Base-by-base conservation (phyloP, 2,329 filamentous ascomycete genomes). In the Aspergillus fumigatiaffinis region DNA sequence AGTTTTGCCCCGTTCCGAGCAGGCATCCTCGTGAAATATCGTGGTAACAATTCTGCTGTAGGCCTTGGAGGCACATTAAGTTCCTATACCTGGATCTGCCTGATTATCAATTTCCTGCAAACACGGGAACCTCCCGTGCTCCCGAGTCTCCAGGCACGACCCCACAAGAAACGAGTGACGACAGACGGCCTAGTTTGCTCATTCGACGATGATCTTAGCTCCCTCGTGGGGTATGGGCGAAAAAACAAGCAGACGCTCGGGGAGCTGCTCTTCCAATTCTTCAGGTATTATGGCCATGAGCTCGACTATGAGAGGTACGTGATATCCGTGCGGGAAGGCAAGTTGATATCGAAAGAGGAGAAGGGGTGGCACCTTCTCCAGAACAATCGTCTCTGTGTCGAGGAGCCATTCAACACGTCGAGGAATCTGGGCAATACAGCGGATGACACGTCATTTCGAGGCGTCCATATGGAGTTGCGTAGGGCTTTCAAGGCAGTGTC, bases 11-110 rank as follows among this genome's bases (percentile, higher is more conserved):
- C 21, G 8, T 51, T 51, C 35, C 21, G 12, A 26, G 44, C 38
- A 14, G n/a, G 20, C n/a, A 42, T 26, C 12, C 21, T 14, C 10
- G 21, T 14, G 14, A 23, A 4, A 23, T 3, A 6, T 6, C 21
- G 44, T 51, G 52, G 63, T 71, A 54, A 71, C 60, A 47, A 32
- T 44, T 55, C 20, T 28, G 28, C 48, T 29, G 35, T 71, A 95
- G 94, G 90, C 57, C 91, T 92, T 71, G 92, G 94, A 61, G 92
- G 91, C 56, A 99, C 94, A 6, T 82, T 99, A 59, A 97, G 93
- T 75, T 99, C 94, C 20, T 99, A 99, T 72, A 97, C 94, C 23
- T 99, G 94, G 94, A 97, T 97, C 71, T 99, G 94, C 75, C 86
- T 99, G 82, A 96, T 97, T 64, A 89, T 99, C 71, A 95, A 92